Evolutionary conservation across 2,329 filamentous ascomycete genomes (phyloP).

Genomic region (Xylariaceae sp.): DNA sequence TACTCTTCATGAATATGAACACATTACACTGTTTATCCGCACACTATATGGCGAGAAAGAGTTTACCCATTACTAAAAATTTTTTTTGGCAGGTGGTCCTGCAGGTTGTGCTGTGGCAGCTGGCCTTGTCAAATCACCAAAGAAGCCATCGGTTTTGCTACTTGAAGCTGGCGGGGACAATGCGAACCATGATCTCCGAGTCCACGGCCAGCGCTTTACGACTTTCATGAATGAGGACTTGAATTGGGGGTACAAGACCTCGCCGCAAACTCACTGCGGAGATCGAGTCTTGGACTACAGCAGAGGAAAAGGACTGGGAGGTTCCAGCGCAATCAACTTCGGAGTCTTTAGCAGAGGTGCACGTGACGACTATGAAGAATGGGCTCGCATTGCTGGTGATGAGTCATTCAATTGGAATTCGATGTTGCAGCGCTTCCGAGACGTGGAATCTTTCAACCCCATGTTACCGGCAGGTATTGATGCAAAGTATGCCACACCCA

Average conservation of each 20-base stretch:
- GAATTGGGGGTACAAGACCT: conserved; percentile 51
- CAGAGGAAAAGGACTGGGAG: conserved; percentile 49
- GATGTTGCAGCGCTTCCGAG: conserved; percentile 47
- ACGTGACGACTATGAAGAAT: conserved; percentile 58
- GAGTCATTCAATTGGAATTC: conserved; percentile 52
- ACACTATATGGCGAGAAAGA: too few relatives aligned
- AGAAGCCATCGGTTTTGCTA: conserved; percentile 52
- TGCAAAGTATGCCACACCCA: conserved; percentile 45
- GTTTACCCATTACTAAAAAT: too few relatives aligned
- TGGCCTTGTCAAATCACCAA: conserved; percentile 43
- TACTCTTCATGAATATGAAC: too few relatives aligned
- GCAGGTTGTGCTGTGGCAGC: conserved; percentile 55
- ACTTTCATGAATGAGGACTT: conserved; percentile 46
- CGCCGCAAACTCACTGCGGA: conserved; percentile 41
- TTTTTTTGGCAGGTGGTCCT: too few relatives aligned
- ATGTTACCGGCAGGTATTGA: conserved; percentile 35
- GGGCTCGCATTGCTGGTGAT: conserved; percentile 54
- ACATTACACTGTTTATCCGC: too few relatives aligned
- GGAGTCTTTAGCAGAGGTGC: conserved; percentile 52
- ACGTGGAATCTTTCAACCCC: conserved; percentile 52
- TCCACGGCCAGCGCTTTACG: conserved; percentile 53
- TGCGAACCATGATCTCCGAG: conserved; percentile 42
- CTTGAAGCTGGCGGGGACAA: conserved; percentile 56
- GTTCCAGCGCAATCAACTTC: conserved; percentile 52
- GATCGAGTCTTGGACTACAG: conserved; percentile 45